Evolutionary conservation across 257 asterid species (phyloP), one percentile per base, ranked within the genome.

Genomic region (Osmanthus fragrans): DNA sequence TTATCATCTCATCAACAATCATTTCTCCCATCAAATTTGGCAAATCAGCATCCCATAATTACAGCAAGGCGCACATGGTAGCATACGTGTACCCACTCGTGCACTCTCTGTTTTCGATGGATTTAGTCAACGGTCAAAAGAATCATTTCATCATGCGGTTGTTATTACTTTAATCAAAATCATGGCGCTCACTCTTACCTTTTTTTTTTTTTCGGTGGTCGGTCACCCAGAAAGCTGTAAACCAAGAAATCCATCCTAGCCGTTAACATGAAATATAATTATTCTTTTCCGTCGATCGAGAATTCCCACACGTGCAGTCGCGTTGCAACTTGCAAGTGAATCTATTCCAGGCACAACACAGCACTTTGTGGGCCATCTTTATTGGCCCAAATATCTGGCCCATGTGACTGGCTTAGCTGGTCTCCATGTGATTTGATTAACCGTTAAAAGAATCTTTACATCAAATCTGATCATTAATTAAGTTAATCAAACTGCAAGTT

Each of bases 391-490:
- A 73, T 68, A 76, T 73, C 82, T 47, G 84, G 82, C 79, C 72
- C 86, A 85, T 82, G 88, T 79, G 88, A 82, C 36, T 36, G 21
- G 79, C 84, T 80, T 85, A 74, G 82, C 83, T 82, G 86, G 64
- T 82, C 39, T 25, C 63, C 82, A 85, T 82, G 88, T 82, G 78
- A 82, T 74, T 82, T 63, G 34, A 63, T 63, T 63, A 76, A 84
- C 87, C 21, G 83, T 77, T 78, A 67, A 77, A 29, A 25, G 72
- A 64, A 80, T 66, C 71, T 49, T 69, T 58, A 71, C 42, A 49
- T 3, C 73, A 37, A 11, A 42, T 42, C 49, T 42, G 49, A 42
- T 2, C 16, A 42, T 63, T 63, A 45, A 39, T 13, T 42, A 23
- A 65, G 66, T 76, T 77, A 73, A 73, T 66, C 51, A 71, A 56